Conservation (phyloP, 23 red algal genomes). For the Gracilariopsis chorda region DNA sequence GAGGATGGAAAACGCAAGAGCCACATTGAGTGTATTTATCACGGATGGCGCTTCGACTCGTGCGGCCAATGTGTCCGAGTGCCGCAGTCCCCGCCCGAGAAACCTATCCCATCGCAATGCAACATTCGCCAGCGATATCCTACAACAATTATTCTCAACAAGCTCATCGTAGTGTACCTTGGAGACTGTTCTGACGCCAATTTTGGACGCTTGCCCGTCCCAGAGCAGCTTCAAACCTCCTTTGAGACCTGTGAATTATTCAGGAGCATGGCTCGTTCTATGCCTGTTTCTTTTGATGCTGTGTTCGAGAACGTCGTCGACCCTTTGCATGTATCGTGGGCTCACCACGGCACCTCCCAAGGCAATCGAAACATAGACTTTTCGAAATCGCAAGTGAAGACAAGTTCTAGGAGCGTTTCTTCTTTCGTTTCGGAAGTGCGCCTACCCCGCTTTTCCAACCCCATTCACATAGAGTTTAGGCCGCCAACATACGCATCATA, state of each 20-base stretch:
- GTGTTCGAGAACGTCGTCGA: constrained; percentile 36
- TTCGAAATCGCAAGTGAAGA: neutral
- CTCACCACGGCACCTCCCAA: constrained; percentile 41
- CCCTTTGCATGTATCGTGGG: constrained; percentile 32
- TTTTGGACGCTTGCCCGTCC: neutral
- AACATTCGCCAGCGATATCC: constrained; percentile 27
- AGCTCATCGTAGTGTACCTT: constrained; percentile 32
- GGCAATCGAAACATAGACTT: constrained; percentile 12
- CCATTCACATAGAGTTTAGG: neutral
- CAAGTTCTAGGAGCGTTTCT: neutral
- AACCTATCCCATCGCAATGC: neutral
- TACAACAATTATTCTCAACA: neutral
- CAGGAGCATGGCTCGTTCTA: neutral
- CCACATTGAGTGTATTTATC: constrained; percentile 40
- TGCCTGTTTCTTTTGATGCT: neutral
- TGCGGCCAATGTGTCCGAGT: constrained; percentile 29
- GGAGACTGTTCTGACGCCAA: neutral
- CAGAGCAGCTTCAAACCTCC: neutral
- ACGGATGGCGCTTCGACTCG: constrained; percentile 50
- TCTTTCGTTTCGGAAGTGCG: too few species aligned
- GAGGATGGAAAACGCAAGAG: neutral
- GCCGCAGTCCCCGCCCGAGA: neutral
- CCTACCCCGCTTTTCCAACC: too few species aligned
- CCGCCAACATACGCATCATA: neutral
- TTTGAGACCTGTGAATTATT: neutral